phyloP scores from a whole-genome alignment of 495 filamentous ascomycete genomes.

The Hypoxylon fragiforme region DNA sequence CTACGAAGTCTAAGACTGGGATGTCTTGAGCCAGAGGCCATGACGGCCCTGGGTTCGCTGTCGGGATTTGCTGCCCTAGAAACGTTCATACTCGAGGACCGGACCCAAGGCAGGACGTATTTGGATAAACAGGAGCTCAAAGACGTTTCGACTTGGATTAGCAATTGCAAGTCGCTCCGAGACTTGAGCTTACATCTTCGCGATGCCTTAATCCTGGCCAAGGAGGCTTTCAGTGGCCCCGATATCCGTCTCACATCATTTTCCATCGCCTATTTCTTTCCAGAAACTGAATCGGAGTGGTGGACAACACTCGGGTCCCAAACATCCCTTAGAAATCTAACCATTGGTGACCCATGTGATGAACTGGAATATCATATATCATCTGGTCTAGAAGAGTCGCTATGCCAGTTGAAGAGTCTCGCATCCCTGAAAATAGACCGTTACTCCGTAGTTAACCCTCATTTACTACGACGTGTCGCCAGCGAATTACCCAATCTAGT shows the following conservation, averaged over 20 bases:
- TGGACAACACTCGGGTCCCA: conserved; percentile 12
- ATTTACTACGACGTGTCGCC: too few relatives aligned
- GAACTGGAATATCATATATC: too few relatives aligned
- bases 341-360: conserved; percentile 15
- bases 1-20: conserved; percentile 59
- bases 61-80: conserved; percentile 56
- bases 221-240: conserved; percentile 49
- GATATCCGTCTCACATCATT: conserved; percentile 35
- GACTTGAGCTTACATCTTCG: conserved; percentile 57
- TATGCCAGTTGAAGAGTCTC: too few relatives aligned
- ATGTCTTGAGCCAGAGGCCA: conserved; percentile 51
- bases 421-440: too few relatives aligned
- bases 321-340: conserved; percentile 35
- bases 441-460: too few relatives aligned
- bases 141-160: conserved; percentile 58
- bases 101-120: conserved; percentile 32
- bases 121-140: conserved; percentile 53
- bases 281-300: background rate
- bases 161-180: conserved; percentile 57
- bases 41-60: conserved; percentile 54
- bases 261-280: conserved; percentile 28
- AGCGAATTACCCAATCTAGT: too few relatives aligned
- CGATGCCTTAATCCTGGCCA: conserved; percentile 54
- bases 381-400: too few relatives aligned
- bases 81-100: conserved; percentile 54